phyloP scores from a whole-genome alignment of 2,329 filamentous ascomycete genomes.

The Aquanectria penicillioides region DNA sequence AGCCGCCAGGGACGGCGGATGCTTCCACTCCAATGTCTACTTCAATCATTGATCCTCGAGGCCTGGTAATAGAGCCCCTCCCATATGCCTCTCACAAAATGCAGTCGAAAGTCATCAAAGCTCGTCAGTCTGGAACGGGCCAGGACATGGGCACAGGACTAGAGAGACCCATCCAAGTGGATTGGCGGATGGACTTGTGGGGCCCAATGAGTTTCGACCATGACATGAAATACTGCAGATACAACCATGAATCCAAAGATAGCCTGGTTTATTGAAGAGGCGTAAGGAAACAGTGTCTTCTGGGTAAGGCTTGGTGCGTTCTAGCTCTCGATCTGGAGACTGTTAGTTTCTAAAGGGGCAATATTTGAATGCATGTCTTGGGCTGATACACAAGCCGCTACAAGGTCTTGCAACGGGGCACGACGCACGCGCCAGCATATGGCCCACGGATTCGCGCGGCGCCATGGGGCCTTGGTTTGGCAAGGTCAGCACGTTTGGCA shows the following conservation, averaged over 20 bases:
- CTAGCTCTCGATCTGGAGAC: not conserved
- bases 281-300: not conserved
- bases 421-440: slow-evolving; percentile 1
- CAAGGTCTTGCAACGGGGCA: slow-evolving; percentile 3
- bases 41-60: too few species aligned
- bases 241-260: too few species aligned
- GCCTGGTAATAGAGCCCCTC: not conserved
- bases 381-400: slow-evolving; percentile 27
- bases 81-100: not conserved
- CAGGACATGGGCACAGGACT: not conserved
- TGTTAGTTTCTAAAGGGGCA: not conserved
- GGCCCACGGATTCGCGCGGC: slow-evolving; percentile 7
- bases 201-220: not conserved
- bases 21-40: slow-evolving; percentile 7
- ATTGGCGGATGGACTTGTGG: not conserved
- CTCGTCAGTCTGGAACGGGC: slow-evolving; percentile 17
- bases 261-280: not conserved
- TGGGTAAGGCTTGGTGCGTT: not conserved
- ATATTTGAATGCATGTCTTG: slow-evolving; percentile 26
- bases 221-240: slow-evolving; percentile 1
- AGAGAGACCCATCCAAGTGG: not conserved
- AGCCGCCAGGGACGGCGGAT: not conserved
- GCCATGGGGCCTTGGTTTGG: not conserved
- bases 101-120: not conserved
- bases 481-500: not conserved